Evolutionary conservation across 306 rosid species (phyloP).

Genomic region (Crataegus laevigata): DNA sequence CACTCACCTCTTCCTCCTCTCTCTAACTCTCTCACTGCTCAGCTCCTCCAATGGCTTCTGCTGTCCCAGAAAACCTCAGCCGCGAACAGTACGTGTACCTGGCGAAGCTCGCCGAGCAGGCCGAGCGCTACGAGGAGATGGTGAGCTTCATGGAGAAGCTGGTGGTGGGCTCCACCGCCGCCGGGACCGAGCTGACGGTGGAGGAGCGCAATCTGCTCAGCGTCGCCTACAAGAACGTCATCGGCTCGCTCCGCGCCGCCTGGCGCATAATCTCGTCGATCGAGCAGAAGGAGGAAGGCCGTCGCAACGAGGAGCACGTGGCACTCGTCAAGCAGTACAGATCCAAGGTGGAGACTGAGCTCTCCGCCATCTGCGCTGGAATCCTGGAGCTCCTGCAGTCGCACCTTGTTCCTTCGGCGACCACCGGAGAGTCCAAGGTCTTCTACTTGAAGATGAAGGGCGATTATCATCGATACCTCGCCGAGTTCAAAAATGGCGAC

Average conservation of each 20-base stretch:
- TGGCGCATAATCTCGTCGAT: constrained; percentile 38
- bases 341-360: constrained; percentile 36
- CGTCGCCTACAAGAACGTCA: constrained; percentile 39
- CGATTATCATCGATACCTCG: constrained; percentile 33
- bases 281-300: constrained; percentile 42
- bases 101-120: constrained; percentile 42
- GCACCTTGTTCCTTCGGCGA: constrained; percentile 33
- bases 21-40: not conserved
- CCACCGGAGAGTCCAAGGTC: constrained; percentile 31
- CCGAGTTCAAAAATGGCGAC: constrained; percentile 31
- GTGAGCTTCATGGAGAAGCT: constrained; percentile 41
- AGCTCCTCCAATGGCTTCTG: constrained; percentile 21
- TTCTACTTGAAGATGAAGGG: constrained; percentile 42
- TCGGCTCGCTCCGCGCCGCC: constrained; percentile 38
- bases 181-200: constrained; percentile 28
- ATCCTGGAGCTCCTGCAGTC: constrained; percentile 21
- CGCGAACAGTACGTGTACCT: constrained; percentile 35
- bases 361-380: constrained; percentile 31
- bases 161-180: constrained; percentile 19
- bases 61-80: constrained; percentile 25
- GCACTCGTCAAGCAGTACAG: constrained; percentile 30
- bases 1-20: not conserved
- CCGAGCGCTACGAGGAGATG: constrained; percentile 48
- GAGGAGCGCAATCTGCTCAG: constrained; percentile 39
- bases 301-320: constrained; percentile 38